Evolutionary conservation across 1,139 yeast genomes (phyloP).

Genomic region (Scheffersomyces parashehatae): DNA sequence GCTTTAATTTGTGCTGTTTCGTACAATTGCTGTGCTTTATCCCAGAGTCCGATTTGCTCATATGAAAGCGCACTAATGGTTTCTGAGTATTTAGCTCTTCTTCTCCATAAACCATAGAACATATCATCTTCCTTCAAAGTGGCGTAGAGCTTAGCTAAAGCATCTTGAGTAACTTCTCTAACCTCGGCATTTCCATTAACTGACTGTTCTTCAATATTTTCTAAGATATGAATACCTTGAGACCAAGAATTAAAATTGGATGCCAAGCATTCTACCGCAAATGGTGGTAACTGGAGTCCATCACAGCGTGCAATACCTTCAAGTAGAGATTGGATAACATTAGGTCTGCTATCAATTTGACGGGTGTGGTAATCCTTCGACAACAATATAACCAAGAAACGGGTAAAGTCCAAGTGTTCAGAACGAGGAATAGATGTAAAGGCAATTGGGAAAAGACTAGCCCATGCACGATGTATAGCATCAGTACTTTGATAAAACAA

Average conservation of each 20-base stretch:
- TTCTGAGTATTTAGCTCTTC: conserved; percentile 90
- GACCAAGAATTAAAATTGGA: conserved; percentile 91
- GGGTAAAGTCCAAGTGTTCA: conserved; percentile 80
- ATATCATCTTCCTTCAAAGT: conserved; percentile 90
- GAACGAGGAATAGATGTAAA: conserved; percentile 72
- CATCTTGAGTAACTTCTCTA: conserved; percentile 86
- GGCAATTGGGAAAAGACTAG: conserved; percentile 77
- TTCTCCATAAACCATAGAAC: conserved; percentile 97
- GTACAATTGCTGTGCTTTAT: conserved; percentile 87
- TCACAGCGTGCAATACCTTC: conserved; percentile 79
- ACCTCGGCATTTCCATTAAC: conserved; percentile 71
- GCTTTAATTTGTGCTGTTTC: conserved; percentile 99
- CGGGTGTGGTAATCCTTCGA: conserved; percentile 91
- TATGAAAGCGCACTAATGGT: conserved; percentile 90
- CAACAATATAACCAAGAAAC: conserved; percentile 73
- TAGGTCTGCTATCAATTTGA: conserved; percentile 84
- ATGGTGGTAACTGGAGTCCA: conserved; percentile 87
- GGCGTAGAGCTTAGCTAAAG: conserved; percentile 85
- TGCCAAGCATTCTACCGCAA: conserved; percentile 85
- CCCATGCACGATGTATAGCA: conserved; percentile 84
- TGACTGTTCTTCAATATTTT: conserved; percentile 68
- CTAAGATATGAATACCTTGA: conserved; percentile 79
- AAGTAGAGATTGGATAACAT: conserved; percentile 79
- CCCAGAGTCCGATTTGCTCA: conserved; percentile 96
- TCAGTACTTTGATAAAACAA: conserved; percentile 81